Conservation (phyloP, 208 protist species). For the Wallacemonas sp. region DNA sequence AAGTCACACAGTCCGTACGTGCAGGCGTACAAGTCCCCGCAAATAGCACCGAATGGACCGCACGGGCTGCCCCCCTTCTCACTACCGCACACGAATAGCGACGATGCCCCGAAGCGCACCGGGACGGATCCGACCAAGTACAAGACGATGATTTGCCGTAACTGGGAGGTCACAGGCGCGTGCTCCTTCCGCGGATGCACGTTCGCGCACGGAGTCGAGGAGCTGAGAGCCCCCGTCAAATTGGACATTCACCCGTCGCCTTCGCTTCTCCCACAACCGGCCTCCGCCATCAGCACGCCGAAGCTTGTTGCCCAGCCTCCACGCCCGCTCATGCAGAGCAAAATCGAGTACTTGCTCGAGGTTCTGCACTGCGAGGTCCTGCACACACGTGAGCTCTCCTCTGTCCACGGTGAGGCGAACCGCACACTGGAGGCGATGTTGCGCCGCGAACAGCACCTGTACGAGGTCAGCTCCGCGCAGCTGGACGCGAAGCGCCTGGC, state of each 20-base stretch:
- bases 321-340: conserved; percentile 15
- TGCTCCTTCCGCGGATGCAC: conserved; percentile 80
- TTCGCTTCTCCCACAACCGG: conserved; percentile 31
- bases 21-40: conserved; percentile 41
- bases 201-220: conserved; percentile 84
- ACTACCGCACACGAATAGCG: conserved; percentile 41
- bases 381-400: conserved; percentile 55
- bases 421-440: conserved; percentile 66
- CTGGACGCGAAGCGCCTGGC: conserved; percentile 43
- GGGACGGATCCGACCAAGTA: conserved; percentile 81
- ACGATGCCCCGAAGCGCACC: conserved; percentile 39
- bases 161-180: conserved; percentile 70
- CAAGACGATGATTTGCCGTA: conserved; percentile 87
- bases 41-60: conserved; percentile 1
- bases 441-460: conserved; percentile 53
- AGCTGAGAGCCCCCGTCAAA: conserved; percentile 60
- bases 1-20: conserved; percentile 28
- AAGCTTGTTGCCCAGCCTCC: conserved; percentile 14
- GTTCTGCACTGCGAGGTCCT: conserved; percentile 65
- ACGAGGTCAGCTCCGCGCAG: conserved; percentile 42
- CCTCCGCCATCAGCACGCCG: conserved; percentile 39
- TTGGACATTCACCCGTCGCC: conserved; percentile 42
- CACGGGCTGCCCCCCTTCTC: conserved; percentile 47
- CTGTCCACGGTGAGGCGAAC: conserved; percentile 72
- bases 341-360: conserved; percentile 70